phyloP scores from a whole-genome alignment of 2,329 filamentous ascomycete genomes.

The Decorospora gaudefroyi region DNA sequence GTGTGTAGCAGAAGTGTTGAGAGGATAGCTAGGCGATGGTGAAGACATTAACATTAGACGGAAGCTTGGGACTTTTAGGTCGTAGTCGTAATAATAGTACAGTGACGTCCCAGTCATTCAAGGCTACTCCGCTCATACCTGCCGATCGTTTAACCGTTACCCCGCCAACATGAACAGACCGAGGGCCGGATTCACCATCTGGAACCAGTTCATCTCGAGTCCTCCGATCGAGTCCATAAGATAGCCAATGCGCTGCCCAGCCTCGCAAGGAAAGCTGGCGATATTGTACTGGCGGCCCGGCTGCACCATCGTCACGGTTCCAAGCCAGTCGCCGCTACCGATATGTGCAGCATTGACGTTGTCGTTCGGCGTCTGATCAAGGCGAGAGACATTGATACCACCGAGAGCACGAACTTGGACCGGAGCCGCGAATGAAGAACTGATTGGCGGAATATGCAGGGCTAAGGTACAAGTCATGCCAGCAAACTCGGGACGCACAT shows the following conservation, averaged over 20 bases:
- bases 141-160: too few relatives aligned
- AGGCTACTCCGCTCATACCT: too few relatives aligned
- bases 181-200: conserved; percentile 28
- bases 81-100: conserved; percentile 5
- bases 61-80: conserved; percentile 9
- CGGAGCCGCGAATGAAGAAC: conserved; percentile 35
- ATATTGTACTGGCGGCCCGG: conserved; percentile 28
- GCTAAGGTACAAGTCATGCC: conserved; percentile 55
- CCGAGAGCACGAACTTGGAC: conserved; percentile 42
- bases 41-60: conserved; percentile 14
- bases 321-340: too few relatives aligned
- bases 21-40: too few relatives aligned
- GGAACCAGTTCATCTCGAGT: conserved; percentile 36
- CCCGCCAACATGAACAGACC: conserved; percentile 31
- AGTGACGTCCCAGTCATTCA: conserved; percentile 3
- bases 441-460: conserved; percentile 53
- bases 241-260: conserved; percentile 32
- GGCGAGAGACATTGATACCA: conserved; percentile 38
- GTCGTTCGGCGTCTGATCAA: conserved; percentile 19
- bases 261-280: conserved; percentile 30
- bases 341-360: neutral
- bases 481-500: conserved; percentile 48
- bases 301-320: conserved; percentile 17
- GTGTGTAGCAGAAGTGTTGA: too few relatives aligned
- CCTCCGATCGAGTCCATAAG: conserved; percentile 29